These are phyloP conservation scores for Chrysochromulina tobinii DNA, from an alignment of 78 protist genomes.

Conservation along the genomic window DNA sequence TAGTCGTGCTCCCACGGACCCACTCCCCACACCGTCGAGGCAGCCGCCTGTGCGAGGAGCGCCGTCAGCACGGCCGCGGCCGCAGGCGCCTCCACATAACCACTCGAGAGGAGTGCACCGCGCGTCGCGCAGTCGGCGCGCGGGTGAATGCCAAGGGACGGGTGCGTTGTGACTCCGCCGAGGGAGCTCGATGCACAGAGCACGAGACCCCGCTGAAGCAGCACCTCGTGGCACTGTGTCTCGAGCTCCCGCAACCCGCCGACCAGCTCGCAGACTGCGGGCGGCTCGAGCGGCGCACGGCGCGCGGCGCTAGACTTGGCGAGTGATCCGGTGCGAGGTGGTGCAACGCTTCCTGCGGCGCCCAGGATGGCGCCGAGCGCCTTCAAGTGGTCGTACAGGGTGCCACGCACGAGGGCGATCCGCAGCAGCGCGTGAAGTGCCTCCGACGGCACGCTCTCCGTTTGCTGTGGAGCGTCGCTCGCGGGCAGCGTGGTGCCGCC, in stretches of 20 bases:
- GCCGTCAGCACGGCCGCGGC: not conserved
- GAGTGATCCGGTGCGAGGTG: no score
- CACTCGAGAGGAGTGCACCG: not conserved
- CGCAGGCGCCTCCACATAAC: not conserved
- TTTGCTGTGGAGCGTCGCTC: no score
- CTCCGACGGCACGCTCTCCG: not conserved
- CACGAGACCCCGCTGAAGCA: not conserved
- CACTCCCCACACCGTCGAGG: not conserved
- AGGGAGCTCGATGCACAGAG: not conserved
- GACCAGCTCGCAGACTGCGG: not conserved
- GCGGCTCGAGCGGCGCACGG: not conserved
- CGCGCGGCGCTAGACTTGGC: no score
- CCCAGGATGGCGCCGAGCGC: not conserved
- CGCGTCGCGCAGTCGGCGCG: not conserved
- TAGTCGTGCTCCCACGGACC: slow-evolving; percentile 11
- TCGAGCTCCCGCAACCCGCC: not conserved
- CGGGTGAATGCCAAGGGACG: not conserved
- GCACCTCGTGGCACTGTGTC: not conserved
- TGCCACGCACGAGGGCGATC: not conserved
- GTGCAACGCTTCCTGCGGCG: not conserved
- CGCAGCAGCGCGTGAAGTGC: slow-evolving; percentile 4
- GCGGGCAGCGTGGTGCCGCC: no score
- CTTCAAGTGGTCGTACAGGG: not conserved
- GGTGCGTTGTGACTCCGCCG: not conserved
- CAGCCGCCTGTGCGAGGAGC: not conserved